Conservation (phyloP, 116 monocot species). For the Iris pallida region DNA sequence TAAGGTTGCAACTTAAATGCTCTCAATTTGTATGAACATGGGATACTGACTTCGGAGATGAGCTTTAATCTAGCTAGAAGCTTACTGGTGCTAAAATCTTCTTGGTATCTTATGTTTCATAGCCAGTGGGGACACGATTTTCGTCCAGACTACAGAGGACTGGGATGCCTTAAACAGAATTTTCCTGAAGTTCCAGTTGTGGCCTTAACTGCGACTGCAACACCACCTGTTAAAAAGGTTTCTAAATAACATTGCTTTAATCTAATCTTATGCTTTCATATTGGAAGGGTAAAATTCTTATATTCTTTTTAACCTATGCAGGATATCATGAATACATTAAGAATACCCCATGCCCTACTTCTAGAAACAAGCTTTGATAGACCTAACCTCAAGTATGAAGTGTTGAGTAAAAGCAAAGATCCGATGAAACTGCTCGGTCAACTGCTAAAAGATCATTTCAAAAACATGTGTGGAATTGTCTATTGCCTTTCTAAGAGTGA, state of each 20-base stretch:
- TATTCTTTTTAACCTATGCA: slow-evolving; percentile 29
- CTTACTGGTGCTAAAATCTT: neutral
- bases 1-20: neutral
- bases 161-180: slow-evolving; percentile 78
- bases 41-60: neutral
- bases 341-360: slow-evolving; percentile 68
- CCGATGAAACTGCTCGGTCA: slow-evolving; percentile 76
- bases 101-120: slow-evolving; percentile 11
- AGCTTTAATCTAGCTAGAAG: too few relatives aligned
- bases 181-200: slow-evolving; percentile 71
- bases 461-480: slow-evolving; percentile 75
- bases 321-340: slow-evolving; percentile 74
- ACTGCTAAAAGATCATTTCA: slow-evolving; percentile 66
- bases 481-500: slow-evolving; percentile 97
- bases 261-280: neutral
- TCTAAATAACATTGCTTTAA: neutral
- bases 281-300: neutral
- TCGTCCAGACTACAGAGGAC: slow-evolving; percentile 84
- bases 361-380: slow-evolving; percentile 93
- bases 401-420: slow-evolving; percentile 73
- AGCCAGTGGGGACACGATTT: slow-evolving; percentile 99
- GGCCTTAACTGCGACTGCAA: slow-evolving; percentile 99
- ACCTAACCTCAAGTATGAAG: slow-evolving; percentile 80
- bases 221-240: slow-evolving; percentile 74
- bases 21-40: neutral